Conservation (phyloP, 1,139 yeast species). For the Scheffersomyces parashehatae region DNA sequence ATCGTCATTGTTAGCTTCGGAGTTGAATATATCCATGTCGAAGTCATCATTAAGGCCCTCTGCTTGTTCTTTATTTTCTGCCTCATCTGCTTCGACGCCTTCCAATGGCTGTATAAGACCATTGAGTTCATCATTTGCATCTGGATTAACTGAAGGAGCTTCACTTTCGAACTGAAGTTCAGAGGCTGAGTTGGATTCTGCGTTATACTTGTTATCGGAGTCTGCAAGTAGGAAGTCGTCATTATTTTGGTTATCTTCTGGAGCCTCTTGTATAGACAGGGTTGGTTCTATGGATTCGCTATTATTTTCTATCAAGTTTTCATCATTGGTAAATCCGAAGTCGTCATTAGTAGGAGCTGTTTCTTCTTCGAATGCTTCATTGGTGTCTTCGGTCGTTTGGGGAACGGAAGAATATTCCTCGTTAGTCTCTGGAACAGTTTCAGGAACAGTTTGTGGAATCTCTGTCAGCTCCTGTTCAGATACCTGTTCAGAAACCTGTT, state of each 20-base stretch:
- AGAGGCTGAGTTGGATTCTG: neutral
- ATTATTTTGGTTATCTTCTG: neutral
- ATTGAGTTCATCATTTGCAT: neutral
- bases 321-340: neutral
- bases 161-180: neutral
- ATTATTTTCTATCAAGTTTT: neutral
- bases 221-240: neutral
- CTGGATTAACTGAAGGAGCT: neutral
- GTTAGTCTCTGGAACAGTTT: neutral
- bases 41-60: slow-evolving; percentile 4
- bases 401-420: neutral
- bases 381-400: neutral
- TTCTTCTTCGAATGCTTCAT: neutral
- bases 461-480: too few relatives aligned
- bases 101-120: neutral
- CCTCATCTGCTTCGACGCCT: neutral
- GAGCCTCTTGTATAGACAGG: too few relatives aligned
- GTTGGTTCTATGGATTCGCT: neutral
- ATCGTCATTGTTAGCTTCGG: neutral
- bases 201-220: neutral
- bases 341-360: neutral
- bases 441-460: too few relatives aligned
- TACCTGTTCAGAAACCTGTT: too few relatives aligned
- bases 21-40: neutral
- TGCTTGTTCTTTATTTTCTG: neutral